phyloP scores from a whole-genome alignment of 371 early-diverging fungal genomes.

The Catenaria anguillulae region DNA sequence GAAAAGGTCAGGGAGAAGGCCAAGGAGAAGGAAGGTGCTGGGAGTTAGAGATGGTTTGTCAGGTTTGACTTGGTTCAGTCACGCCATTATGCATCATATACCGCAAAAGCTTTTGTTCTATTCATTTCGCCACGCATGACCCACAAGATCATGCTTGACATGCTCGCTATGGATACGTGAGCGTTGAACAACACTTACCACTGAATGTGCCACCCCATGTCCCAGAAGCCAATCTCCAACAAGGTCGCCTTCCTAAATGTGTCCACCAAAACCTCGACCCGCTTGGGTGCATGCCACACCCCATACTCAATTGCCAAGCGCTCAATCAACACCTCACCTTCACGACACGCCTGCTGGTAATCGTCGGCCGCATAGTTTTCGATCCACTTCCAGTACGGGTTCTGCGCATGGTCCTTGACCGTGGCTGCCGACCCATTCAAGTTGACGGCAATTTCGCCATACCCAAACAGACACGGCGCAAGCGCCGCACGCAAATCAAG shows the following conservation, averaged over 20 bases:
- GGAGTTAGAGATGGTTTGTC: no score
- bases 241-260: slow-evolving; percentile 51
- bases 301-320: slow-evolving; percentile 25
- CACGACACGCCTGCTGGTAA: slow-evolving; percentile 46
- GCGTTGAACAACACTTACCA: no score
- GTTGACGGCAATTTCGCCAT: slow-evolving; percentile 57
- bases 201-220: slow-evolving; percentile 25
- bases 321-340: slow-evolving; percentile 33
- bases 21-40: neutral
- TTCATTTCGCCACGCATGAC: no score
- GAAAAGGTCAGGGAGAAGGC: no score
- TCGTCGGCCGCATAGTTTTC: slow-evolving; percentile 44
- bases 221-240: slow-evolving; percentile 58
- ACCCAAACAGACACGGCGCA: slow-evolving; percentile 66
- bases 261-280: slow-evolving; percentile 45
- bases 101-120: no score
- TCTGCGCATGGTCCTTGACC: slow-evolving; percentile 41
- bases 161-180: no score
- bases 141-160: no score
- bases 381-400: slow-evolving; percentile 73
- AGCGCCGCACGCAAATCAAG: slow-evolving; percentile 62
- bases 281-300: slow-evolving; percentile 29
- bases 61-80: no score
- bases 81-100: no score
- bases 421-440: slow-evolving; percentile 47